Evolutionary conservation across 371 early-diverging fungal species (phyloP), one percentile per base, ranked within the genome.

Genomic region (Mucor mucedo): DNA sequence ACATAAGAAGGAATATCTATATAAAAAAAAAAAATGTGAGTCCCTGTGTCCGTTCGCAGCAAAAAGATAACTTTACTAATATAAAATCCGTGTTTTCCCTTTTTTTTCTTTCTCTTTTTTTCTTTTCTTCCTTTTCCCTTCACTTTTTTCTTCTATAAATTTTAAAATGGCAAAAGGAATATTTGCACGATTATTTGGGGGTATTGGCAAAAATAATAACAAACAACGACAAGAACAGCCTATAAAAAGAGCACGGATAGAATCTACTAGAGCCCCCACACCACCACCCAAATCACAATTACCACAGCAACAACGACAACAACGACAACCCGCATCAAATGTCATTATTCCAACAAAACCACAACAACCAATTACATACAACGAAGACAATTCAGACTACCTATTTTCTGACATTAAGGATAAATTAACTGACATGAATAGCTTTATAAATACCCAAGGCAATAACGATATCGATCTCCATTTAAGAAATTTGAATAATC

Each of bases 91-190:
- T 28, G 13, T 8, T 55, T 55, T 55, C 44, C 42, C 27, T 35
- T 52, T 39, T 33, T 58, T 48, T 58, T 47, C 14, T 35, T 48
- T 3, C 40, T 11, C n/a, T 35, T 47, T 8, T 48, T 47, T 27
- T 52, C 56, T 30, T 49, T 57, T 58, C 14, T 55, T 50, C n/a
- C 41, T 48, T 56, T 40, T 48, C 35, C 38, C n/a, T 52, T 45
- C 32, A 30, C 7, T 35, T 27, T 29, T 28, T 2, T 38, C 21
- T 30, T 52, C n/a, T 60, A 58, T 16, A 16, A 16, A 47, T 57
- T 27, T 55, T 28, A 54, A 16, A 50, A 63, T 63, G 63, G 42
- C 63, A n/a, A 56, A 63, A 45, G 53, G 58, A 42, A 33, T 58
- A 11, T 45, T 64, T 38, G 33, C 58, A 27, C 64, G 64, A 39